A percentile compares a stretch with the other conserved stretches of the same genome.
phyloP scores from a whole-genome alignment of 768 basidiomycete genomes.

The Leccinum rimulosum region DNA sequence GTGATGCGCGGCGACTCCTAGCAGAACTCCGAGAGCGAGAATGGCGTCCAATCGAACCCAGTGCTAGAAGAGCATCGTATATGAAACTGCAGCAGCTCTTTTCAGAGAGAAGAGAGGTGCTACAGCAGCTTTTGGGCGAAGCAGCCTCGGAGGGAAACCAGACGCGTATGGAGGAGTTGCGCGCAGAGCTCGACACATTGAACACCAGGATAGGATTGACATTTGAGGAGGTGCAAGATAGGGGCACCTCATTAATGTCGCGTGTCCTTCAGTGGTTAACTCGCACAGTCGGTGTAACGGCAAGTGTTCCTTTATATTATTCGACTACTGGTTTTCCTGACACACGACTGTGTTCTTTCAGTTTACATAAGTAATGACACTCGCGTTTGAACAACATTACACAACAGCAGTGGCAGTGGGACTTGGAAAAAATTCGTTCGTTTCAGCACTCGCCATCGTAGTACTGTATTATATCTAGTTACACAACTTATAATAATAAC shows the following conservation, averaged over 20 bases:
- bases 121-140: not conserved
- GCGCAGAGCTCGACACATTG: not conserved
- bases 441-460: too few species aligned
- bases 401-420: too few species aligned
- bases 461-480: too few species aligned
- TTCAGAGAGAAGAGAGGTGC: not conserved
- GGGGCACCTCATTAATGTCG: not conserved
- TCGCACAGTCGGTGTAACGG: not conserved
- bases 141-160: not conserved
- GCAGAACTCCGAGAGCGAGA: slow-evolving; percentile 3
- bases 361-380: too few species aligned
- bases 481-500: too few species aligned
- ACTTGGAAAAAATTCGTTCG: too few species aligned
- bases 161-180: not conserved
- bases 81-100: not conserved
- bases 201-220: not conserved
- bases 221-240: slow-evolving; percentile 3
- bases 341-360: too few species aligned
- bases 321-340: not conserved
- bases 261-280: slow-evolving; percentile 7
- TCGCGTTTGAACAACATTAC: too few species aligned
- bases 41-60: not conserved
- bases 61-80: not conserved
- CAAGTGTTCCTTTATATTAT: not conserved
- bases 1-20: not conserved